Conservation (phyloP, 1,139 yeast species). For the Yarrowia galli region DNA sequence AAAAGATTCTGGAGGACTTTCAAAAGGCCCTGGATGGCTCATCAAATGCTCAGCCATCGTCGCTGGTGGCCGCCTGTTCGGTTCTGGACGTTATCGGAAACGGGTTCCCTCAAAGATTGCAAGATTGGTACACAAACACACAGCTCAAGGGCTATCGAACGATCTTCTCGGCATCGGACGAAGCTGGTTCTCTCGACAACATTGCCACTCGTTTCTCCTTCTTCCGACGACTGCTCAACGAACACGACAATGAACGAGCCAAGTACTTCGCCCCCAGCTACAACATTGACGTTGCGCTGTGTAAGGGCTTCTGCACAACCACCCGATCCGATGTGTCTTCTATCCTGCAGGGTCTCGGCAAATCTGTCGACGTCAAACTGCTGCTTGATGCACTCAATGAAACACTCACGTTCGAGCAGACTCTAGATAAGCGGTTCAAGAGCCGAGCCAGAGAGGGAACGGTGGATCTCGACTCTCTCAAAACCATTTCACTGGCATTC, state of each 20-base stretch:
- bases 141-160: constrained; percentile 75
- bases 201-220: constrained; percentile 80
- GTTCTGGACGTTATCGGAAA: constrained; percentile 73
- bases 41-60: constrained; percentile 3
- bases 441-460: constrained; percentile 40
- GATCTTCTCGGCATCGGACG: constrained; percentile 80
- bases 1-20: constrained; percentile 78
- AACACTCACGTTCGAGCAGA: constrained; percentile 80
- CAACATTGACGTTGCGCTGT: constrained; percentile 69
- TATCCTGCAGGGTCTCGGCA: constrained; percentile 53
- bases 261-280: constrained; percentile 72
- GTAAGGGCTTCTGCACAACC: constrained; percentile 68
- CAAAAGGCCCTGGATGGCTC: constrained; percentile 56
- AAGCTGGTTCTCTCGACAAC: constrained; percentile 93
- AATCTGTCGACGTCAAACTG: constrained; percentile 60
- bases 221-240: constrained; percentile 72
- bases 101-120: constrained; percentile 65
- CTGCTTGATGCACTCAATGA: constrained; percentile 67
- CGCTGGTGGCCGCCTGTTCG: constrained; percentile 61
- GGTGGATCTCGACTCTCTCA: constrained; percentile 40
- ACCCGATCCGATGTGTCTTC: constrained; percentile 71
- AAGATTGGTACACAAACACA: constrained; percentile 75
- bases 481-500: constrained; percentile 72
- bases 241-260: constrained; percentile 62
- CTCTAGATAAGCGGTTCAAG: constrained; percentile 64